Base-by-base conservation (phyloP, 2,329 filamentous ascomycete genomes). In the Amphichorda felina region DNA sequence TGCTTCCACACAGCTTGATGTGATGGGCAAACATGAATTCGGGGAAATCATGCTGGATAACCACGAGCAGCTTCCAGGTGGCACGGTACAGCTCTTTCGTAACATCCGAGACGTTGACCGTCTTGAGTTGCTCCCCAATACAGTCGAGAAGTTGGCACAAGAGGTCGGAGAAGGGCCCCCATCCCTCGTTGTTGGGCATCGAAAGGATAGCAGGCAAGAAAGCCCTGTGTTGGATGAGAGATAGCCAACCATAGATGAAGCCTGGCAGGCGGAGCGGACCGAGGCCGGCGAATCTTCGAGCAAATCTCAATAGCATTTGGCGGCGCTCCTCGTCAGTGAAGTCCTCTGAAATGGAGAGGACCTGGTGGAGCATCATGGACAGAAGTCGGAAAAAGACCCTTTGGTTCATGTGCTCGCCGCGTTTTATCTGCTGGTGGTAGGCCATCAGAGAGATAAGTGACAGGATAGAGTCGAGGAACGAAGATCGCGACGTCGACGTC, bases 1-100 rank as follows among this genome's bases (percentile, higher is more conserved):
- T 81, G 49, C 75, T 77, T 46, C 82, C 79, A 60, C 81, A 87
- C 35, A 98, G 74, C 45, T 77, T 75, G 45, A 84, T 76, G 51
- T 94, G 84, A 54, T 94, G 86, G 47, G 88, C 84, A 5, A 84
- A 82, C 29, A 98, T 63, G 56, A 94, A 98, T 38, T 95, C 87
- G 0, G 89, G 83, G 57, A 86, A 96, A 55, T 98, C 91, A 51
- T 96, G 91, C 46, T 94, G 84, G 36, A 98, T 64, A 35, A 94
- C 72, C 24, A 94, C 64, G 37, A 96, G 63, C 40, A 95, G 73
- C 50, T 93, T 87, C 33, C 94, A 64, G 2, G 83, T 75, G 8
- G 81, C 86, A 41, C 85, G 79, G 55, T 94, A 95, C 41, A 94
- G 75, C 37, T 89, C 84, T 53, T 85, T 88, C 24, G 79, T 75